Percentiles rank a stretch among this genome's conserved stretches.
Evolutionary conservation across 257 asterid genomes (phyloP).

Genomic region (Gardenia jasminoides): DNA sequence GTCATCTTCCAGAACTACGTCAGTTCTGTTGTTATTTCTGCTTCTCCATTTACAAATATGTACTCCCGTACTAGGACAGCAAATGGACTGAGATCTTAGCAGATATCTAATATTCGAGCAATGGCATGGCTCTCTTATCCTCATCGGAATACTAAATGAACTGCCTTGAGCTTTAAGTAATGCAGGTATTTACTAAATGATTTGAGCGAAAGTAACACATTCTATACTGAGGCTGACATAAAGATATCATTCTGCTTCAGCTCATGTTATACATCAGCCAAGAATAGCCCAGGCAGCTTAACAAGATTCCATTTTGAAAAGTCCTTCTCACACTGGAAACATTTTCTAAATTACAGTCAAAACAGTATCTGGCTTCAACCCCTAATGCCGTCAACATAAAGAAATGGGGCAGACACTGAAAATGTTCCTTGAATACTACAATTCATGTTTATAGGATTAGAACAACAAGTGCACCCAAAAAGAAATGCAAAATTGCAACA

Average conservation of each 20-base stretch:
- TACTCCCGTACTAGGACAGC: too few species aligned
- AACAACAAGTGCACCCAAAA: not conserved
- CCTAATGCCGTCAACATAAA: not conserved
- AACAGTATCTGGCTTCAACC: not conserved
- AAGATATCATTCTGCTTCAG: not conserved
- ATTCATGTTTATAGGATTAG: not conserved
- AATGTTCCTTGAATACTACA: not conserved
- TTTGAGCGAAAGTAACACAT: too few species aligned
- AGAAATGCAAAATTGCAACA: not conserved
- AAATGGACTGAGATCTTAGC: too few species aligned
- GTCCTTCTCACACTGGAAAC: not conserved
- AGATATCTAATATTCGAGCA: too few species aligned
- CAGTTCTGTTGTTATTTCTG: too few species aligned
- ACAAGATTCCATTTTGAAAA: not conserved
- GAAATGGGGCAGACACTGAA: not conserved
- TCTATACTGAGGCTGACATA: not conserved
- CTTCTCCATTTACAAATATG: too few species aligned
- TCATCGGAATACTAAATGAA: too few species aligned
- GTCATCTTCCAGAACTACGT: too few species aligned
- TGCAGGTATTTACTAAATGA: too few species aligned
- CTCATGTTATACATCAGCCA: not conserved
- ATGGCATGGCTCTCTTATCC: too few species aligned
- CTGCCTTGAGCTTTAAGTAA: too few species aligned
- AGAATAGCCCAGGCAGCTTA: not conserved
- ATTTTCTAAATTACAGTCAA: not conserved